Percentiles rank a stretch among this genome's conserved stretches.
These are phyloP conservation scores for Macaranga tanarius DNA, from an alignment of 441 rosid species.

Conservation along the genomic window DNA sequence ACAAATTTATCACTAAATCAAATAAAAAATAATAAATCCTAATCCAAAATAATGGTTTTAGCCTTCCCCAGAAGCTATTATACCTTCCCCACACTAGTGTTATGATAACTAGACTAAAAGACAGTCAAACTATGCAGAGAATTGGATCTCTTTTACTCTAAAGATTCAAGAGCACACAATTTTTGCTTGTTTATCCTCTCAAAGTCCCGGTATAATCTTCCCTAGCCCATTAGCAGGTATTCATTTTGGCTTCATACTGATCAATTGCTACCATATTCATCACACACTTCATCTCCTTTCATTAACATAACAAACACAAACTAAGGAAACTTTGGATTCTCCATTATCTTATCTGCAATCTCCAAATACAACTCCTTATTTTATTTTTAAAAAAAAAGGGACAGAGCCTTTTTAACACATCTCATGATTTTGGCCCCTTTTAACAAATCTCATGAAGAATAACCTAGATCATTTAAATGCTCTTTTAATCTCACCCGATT, in stretches of 20 bases:
- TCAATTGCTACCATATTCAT: constrained; percentile 91
- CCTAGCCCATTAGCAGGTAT: constrained; percentile 63
- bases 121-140: constrained; percentile 41
- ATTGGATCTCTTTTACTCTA: constrained; percentile 43
- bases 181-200: constrained; percentile 80
- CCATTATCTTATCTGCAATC: constrained; percentile 67
- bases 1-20: neutral
- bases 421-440: neutral
- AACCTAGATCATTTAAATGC: neutral
- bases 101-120: constrained; percentile 64
- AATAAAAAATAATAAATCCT: neutral
- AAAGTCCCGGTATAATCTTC: constrained; percentile 58
- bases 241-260: constrained; percentile 71
- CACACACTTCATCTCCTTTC: constrained; percentile 84
- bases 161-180: constrained; percentile 52
- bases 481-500: neutral
- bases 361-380: constrained; percentile 62
- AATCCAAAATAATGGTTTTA: too few species aligned
- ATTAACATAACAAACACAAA: constrained; percentile 83
- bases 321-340: constrained; percentile 83
- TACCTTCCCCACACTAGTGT: constrained; percentile 76
- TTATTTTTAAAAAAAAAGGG: constrained; percentile 63
- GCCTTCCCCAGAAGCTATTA: neutral
- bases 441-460: too few species aligned
- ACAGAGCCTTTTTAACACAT: constrained; percentile 61